phyloP scores from a whole-genome alignment of 371 early-diverging fungal genomes.

The Rhizopus microsporus region DNA sequence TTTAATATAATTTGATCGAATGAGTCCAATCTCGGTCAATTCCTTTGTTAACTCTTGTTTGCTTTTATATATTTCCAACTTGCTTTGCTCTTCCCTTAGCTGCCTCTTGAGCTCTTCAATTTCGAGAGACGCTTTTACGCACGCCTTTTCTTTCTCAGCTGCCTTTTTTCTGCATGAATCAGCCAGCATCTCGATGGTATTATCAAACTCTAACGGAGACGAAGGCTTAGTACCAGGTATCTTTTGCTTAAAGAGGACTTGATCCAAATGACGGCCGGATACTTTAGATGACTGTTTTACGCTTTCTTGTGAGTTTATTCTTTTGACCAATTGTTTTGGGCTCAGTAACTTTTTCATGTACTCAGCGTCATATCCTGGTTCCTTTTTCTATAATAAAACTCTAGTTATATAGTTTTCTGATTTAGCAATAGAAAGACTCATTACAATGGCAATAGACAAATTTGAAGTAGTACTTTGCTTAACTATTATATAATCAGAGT shows the following conservation, averaged over 20 bases:
- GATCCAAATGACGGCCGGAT: neutral
- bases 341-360: neutral
- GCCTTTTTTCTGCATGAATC: conserved; percentile 4
- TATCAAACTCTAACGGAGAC: neutral
- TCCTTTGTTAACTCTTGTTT: neutral
- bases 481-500: too few species aligned
- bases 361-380: neutral
- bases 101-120: neutral
- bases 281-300: neutral
- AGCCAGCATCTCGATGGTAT: conserved; percentile 3
- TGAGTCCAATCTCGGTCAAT: neutral
- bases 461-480: too few species aligned
- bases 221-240: neutral
- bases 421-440: neutral
- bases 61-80: neutral
- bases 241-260: conserved; percentile 1
- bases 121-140: neutral
- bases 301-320: neutral
- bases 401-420: neutral
- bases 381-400: neutral
- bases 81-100: neutral
- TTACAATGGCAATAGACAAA: neutral
- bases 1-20: neutral
- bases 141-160: conserved; percentile 2
- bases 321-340: neutral